Conservation (phyloP, 495 filamentous ascomycete genomes). For the Pseudomonodictys pantanalensis region DNA sequence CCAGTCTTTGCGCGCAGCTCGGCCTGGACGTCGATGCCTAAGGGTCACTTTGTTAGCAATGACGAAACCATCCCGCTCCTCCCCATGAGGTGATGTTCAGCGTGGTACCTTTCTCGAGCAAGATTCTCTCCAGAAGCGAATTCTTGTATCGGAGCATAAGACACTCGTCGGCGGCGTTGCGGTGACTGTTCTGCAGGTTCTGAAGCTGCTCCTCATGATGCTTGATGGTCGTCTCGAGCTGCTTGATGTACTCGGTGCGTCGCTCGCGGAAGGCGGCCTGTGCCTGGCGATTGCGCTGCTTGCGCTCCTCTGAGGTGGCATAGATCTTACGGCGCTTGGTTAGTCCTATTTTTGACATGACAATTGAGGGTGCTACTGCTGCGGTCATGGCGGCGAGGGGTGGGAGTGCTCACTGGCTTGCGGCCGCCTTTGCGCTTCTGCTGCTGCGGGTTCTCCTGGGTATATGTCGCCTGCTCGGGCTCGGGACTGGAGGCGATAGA, state of each 20-base stretch:
- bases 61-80: too few relatives aligned
- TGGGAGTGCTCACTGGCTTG: constrained; percentile 74
- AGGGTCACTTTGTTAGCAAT: neutral
- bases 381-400: constrained; percentile 21
- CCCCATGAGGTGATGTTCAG: neutral
- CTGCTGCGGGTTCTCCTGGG: constrained; percentile 57
- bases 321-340: constrained; percentile 67
- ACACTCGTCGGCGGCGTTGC: constrained; percentile 93
- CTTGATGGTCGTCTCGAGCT: constrained; percentile 95
- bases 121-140: constrained; percentile 87
- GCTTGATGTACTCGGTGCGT: constrained; percentile 98
- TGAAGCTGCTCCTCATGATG: constrained; percentile 92
- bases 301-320: constrained; percentile 95
- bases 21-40: constrained; percentile 95
- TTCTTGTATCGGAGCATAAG: constrained; percentile 99
- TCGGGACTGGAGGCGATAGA: constrained; percentile 50
- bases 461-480: constrained; percentile 54
- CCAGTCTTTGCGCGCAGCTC: constrained; percentile 86
- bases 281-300: constrained; percentile 95
- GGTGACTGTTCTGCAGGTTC: constrained; percentile 88
- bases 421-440: constrained; percentile 95
- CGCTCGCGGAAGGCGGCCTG: constrained; percentile 96
- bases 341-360: constrained; percentile 33
- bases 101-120: constrained; percentile 83
- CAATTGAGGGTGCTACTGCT: constrained; percentile 17